Evolutionary conservation across 2,329 filamentous ascomycete genomes (phyloP).

Genomic region (Cordyceps tenuipes): DNA sequence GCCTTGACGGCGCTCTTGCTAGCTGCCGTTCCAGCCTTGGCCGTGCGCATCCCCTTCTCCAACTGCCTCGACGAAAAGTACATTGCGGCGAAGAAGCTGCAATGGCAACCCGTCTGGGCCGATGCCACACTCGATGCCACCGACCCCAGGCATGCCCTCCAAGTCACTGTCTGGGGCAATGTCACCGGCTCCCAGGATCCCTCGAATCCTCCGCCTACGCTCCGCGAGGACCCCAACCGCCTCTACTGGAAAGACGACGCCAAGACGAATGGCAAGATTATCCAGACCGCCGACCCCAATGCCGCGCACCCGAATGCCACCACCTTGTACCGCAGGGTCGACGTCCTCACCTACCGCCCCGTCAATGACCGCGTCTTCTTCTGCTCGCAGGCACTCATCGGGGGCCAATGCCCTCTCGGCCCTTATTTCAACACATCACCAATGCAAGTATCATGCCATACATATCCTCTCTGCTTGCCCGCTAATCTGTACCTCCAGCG

Average conservation of each 20-base stretch:
- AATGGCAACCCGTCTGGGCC: conserved; percentile 70
- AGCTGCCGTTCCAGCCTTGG: conserved; percentile 35
- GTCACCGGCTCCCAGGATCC: conserved; percentile 63
- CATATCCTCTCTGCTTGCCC: conserved; percentile 4
- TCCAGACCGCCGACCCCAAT: conserved; percentile 34
- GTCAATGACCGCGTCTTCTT: conserved; percentile 52
- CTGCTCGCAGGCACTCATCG: conserved; percentile 53
- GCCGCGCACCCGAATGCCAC: conserved; percentile 49
- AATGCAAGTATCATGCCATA: conserved; percentile 26
- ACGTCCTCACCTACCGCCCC: conserved; percentile 70
- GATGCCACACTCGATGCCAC: conserved; percentile 64
- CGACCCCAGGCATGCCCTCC: conserved; percentile 55
- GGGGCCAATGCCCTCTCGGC: conserved; percentile 62
- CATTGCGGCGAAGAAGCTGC: conserved; percentile 52
- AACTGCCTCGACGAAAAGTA: conserved; percentile 68
- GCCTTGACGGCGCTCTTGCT: conserved; percentile 31
- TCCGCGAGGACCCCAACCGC: conserved; percentile 32
- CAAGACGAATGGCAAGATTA: conserved; percentile 66
- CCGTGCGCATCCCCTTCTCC: conserved; percentile 67
- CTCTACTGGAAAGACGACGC: conserved; percentile 52
- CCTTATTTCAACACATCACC: conserved; percentile 55
- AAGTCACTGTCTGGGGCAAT: conserved; percentile 81
- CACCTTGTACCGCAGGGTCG: conserved; percentile 63
- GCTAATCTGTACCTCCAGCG: conserved; percentile 19
- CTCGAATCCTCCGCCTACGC: conserved; percentile 48